Percentiles rank a stretch among this genome's conserved stretches.
These are phyloP conservation scores for Microcyclospora pomicola DNA, from an alignment of 2,329 filamentous ascomycete genomes.

Conservation along the genomic window DNA sequence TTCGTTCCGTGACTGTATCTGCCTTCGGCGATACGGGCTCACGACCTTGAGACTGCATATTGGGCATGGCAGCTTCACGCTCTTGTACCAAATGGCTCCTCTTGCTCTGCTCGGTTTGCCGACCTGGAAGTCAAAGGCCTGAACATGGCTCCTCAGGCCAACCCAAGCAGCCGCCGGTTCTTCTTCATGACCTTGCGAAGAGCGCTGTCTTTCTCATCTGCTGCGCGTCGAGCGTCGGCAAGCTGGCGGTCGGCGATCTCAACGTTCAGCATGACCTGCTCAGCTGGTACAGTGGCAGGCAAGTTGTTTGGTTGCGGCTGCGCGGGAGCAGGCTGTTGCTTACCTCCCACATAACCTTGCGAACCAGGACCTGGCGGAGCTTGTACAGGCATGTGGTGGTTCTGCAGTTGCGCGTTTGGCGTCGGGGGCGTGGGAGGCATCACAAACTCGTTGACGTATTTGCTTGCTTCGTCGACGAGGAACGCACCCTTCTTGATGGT, in stretches of 20 bases:
- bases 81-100: no score
- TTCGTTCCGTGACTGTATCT: no score
- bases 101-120: no score
- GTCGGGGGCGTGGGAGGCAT: conserved; percentile 23
- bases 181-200: conserved; percentile 23
- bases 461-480: conserved; percentile 23
- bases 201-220: conserved; percentile 22
- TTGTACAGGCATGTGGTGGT: no score
- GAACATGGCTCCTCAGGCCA: conserved; percentile 3
- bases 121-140: no score
- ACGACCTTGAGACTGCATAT: no score
- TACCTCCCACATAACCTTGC: not conserved
- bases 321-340: not conserved
- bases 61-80: no score
- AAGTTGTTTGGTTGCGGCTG: not conserved
- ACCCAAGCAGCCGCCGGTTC: conserved; percentile 21
- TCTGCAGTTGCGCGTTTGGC: conserved; percentile 7
- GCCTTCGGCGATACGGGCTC: no score
- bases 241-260: conserved; percentile 20
- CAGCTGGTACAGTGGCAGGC: not conserved
- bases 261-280: conserved; percentile 9
- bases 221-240: conserved; percentile 17
- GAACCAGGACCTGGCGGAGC: no score
- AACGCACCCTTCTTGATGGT: conserved; percentile 24
- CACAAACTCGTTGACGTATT: conserved; percentile 26